A percentile compares a stretch with the other conserved stretches of the same genome.
Conservation (phyloP, 2,329 filamentous ascomycete species). For the Diaporthe sp. region DNA sequence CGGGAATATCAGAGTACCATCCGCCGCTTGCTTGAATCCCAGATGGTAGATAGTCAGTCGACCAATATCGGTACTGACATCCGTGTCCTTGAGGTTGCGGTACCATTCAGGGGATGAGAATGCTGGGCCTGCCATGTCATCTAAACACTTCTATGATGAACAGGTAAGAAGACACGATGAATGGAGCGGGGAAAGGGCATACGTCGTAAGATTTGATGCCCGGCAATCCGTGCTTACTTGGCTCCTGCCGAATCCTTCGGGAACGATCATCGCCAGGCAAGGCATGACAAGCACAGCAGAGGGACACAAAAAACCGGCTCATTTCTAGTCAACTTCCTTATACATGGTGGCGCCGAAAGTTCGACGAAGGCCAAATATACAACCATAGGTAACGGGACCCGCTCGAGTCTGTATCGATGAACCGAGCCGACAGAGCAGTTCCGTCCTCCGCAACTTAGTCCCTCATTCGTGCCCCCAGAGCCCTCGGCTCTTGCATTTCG, state of each 20-base stretch:
- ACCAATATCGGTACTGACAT: conserved; percentile 17
- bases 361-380: no score
- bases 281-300: no score
- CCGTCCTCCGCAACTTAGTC: no score
- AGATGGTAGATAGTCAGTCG: conserved; percentile 22
- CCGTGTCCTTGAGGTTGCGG: conserved; percentile 20
- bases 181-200: not conserved
- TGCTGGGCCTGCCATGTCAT: conserved; percentile 3
- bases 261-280: no score
- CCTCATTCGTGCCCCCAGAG: no score
- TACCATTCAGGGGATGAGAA: conserved; percentile 30
- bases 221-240: not conserved
- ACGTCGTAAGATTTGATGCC: not conserved
- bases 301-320: no score
- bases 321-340: no score
- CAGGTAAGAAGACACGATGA: not conserved
- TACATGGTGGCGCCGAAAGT: no score
- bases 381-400: no score
- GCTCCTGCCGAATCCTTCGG: not conserved
- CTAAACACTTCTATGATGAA: not conserved
- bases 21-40: conserved; percentile 6
- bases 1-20: conserved; percentile 4
- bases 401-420: no score
- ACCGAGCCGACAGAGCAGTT: no score
- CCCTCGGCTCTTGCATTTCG: no score